A percentile compares a stretch with the other conserved stretches of the same genome.
phyloP scores from a whole-genome alignment of 2,329 filamentous ascomycete genomes.

The Arthrobotrys sphaeroides region DNA sequence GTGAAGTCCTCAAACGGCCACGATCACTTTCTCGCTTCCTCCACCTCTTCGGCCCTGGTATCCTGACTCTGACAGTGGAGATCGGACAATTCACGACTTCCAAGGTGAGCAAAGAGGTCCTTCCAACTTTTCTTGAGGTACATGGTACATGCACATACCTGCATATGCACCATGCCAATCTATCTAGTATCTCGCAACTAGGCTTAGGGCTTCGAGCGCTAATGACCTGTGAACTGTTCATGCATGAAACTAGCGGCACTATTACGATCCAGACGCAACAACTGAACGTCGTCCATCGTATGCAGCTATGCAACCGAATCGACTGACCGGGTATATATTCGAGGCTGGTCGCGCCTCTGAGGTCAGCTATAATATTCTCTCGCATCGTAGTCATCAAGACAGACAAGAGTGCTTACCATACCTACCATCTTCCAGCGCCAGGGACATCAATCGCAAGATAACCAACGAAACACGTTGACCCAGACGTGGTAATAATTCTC shows the following conservation, averaged over 20 bases:
- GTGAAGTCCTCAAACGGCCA: slow-evolving; percentile 10
- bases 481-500: slow-evolving; percentile 53
- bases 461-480: slow-evolving; percentile 37
- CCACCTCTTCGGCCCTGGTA: neutral
- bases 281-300: slow-evolving; percentile 1
- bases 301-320: slow-evolving; percentile 31
- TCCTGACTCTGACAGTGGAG: slow-evolving; percentile 4
- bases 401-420: slow-evolving; percentile 10
- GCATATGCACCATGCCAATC: slow-evolving; percentile 13
- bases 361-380: slow-evolving; percentile 27
- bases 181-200: slow-evolving; percentile 9
- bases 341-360: slow-evolving; percentile 27
- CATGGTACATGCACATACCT: slow-evolving; percentile 11
- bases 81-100: slow-evolving; percentile 10
- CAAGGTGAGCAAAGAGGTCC: slow-evolving; percentile 17
- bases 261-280: slow-evolving; percentile 17
- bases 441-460: slow-evolving; percentile 25
- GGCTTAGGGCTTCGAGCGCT: slow-evolving; percentile 33
- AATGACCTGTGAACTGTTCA: slow-evolving; percentile 21
- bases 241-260: slow-evolving; percentile 23
- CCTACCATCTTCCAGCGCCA: slow-evolving; percentile 28
- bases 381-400: neutral
- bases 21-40: slow-evolving; percentile 4
- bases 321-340: slow-evolving; percentile 38
- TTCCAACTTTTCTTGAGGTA: slow-evolving; percentile 27